phyloP scores from a whole-genome alignment of 2,329 filamentous ascomycete species.

The Penicillium sp. region DNA sequence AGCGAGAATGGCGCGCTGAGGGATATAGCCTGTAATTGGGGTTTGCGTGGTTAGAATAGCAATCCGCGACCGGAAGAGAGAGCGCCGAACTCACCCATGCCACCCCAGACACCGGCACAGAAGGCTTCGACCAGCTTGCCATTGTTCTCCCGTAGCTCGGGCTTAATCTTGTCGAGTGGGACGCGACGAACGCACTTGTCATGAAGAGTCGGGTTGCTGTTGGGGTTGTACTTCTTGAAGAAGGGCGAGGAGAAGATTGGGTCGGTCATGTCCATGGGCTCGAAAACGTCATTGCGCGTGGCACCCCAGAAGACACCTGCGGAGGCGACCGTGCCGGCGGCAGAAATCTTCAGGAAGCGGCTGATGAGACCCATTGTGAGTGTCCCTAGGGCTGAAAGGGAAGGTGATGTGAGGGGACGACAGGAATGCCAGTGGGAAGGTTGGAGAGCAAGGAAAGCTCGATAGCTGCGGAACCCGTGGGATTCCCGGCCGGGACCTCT shows the following conservation, averaged over 20 bases:
- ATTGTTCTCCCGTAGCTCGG: constrained; percentile 62
- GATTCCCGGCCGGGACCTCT: too few relatives aligned
- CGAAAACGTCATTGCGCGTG: constrained; percentile 55
- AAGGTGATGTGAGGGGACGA: neutral
- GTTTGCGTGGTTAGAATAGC: neutral
- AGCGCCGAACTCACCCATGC: constrained; percentile 53
- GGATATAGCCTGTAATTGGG: constrained; percentile 36
- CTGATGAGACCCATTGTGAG: constrained; percentile 56
- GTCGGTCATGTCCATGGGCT: constrained; percentile 56
- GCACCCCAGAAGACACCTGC: constrained; percentile 54
- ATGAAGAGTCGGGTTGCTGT: constrained; percentile 60
- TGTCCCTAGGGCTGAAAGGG: neutral
- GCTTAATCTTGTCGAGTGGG: constrained; percentile 62
- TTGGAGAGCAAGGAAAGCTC: neutral
- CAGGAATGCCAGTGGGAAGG: neutral
- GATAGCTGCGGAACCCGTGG: neutral
- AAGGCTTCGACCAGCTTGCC: constrained; percentile 63
- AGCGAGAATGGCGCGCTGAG: constrained; percentile 59
- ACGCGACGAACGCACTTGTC: constrained; percentile 65
- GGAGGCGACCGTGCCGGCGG: constrained; percentile 49
- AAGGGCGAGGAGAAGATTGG: constrained; percentile 62
- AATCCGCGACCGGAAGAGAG: neutral
- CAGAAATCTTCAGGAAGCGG: constrained; percentile 43
- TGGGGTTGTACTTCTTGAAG: constrained; percentile 61
- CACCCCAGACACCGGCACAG: constrained; percentile 66